Evolutionary conservation across 2,329 filamentous ascomycete genomes (phyloP), one percentile per base, ranked within the genome.

Genomic region (Samsoniella hepiali): DNA sequence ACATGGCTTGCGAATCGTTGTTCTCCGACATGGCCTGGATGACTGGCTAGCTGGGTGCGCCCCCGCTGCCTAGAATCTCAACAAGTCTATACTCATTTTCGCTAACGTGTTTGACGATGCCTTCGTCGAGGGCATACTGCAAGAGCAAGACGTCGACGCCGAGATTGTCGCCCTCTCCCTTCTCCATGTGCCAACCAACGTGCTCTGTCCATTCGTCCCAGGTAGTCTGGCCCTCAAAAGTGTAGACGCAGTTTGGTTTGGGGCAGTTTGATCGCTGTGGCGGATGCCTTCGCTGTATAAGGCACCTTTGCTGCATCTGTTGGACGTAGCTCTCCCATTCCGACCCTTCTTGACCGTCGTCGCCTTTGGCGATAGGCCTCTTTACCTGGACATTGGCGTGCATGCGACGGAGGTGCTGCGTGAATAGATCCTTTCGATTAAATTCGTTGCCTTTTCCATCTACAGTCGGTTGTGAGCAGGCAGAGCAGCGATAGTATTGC

Each of bases 171-270:
- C 83, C 85, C 65, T 89, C 86, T 6, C 85, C 84, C 67, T 88
- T 88, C 75, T 97, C 93, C 80, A 96, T 89, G 73, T 98, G 94
- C 54, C 89, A 83, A 1, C 93, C 93, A 1, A 97, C 89, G 73
- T 98, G 94, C 73, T 97, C 93, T 64, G 94, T 94, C 78, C 93
- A 91, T 68, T 92, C 88, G 63, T 97, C 91, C 94, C 94, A 97
- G 9, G 89, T 89, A 2, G 83, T 84, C 1, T 82, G 78, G 0
- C 91, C 93, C 63, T 87, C 82, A 70, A 97, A 97, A 0, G 81
- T 75, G 58, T 82, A 83, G 10, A 83, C 78, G 72, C 94, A 98
- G 68, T 91, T 91, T 0, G 82, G 78, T 68, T 87, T 87, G 0
- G 86, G 86, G 67, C 90, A 93, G 0, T 88, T 83, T 54, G 91